Conservation (phyloP, 2,329 filamentous ascomycete species). For the Diaporthe nobilis region DNA sequence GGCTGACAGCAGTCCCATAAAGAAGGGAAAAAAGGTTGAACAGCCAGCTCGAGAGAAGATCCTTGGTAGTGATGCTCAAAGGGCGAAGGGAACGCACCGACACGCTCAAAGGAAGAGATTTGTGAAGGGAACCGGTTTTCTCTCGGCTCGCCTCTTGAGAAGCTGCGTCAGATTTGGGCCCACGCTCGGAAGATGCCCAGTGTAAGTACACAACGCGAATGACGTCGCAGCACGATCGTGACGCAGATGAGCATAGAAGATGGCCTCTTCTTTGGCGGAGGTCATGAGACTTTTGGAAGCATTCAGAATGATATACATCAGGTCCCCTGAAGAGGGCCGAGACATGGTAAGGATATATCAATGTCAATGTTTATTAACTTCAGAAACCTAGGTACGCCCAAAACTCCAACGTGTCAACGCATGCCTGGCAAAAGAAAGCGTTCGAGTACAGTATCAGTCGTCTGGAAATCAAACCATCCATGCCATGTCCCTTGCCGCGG, state of each 20-base stretch:
- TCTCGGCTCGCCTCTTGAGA: not conserved
- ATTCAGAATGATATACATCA: too few species aligned
- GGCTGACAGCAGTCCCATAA: not conserved
- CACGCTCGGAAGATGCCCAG: not conserved
- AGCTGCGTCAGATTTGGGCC: not conserved
- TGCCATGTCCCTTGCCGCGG: conserved; percentile 6
- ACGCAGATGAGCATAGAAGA: too few species aligned
- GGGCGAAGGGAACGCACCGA: too few species aligned
- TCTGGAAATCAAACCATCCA: conserved; percentile 1
- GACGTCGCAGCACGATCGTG: not conserved
- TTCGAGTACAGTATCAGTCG: conserved; percentile 12
- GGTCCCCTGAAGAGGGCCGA: not conserved
- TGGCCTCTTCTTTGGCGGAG: not conserved
- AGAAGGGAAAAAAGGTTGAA: too few species aligned
- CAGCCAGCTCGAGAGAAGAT: not conserved
- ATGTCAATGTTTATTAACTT: conserved; percentile 15
- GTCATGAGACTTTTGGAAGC: not conserved
- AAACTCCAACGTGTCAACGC: conserved; percentile 27
- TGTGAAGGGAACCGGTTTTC: not conserved
- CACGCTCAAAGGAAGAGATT: not conserved
- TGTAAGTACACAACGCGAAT: not conserved
- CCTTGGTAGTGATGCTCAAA: too few species aligned
- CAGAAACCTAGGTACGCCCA: conserved; percentile 22
- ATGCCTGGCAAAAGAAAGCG: conserved; percentile 6
- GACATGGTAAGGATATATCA: not conserved